These are phyloP conservation scores for Trichodelitschia bisporula DNA, from an alignment of 495 filamentous ascomycete species.

Conservation along the genomic window DNA sequence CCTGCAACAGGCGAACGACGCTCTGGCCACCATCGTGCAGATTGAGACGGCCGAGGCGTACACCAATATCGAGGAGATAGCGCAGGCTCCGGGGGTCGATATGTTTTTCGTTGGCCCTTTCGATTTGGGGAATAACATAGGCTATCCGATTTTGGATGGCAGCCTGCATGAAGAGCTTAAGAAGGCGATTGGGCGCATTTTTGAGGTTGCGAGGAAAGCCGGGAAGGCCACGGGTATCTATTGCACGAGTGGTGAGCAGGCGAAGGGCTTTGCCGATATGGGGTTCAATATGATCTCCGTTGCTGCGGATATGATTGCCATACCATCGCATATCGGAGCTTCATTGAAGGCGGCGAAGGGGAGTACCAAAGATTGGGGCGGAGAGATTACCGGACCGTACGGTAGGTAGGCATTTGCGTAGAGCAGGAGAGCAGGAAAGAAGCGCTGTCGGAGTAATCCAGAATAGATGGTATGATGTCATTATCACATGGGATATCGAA, in stretches of 20 bases:
- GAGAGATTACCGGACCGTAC: no score
- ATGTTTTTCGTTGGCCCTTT: slow-evolving; percentile 61
- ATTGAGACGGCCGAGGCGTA: slow-evolving; percentile 61
- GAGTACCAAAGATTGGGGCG: background rate
- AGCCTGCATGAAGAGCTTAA: slow-evolving; percentile 39
- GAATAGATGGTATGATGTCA: no score
- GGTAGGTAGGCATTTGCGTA: no score
- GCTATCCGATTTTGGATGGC: slow-evolving; percentile 36
- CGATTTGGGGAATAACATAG: slow-evolving; percentile 54
- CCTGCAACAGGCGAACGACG: slow-evolving; percentile 46
- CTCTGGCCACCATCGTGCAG: slow-evolving; percentile 49
- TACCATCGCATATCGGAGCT: slow-evolving; percentile 4
- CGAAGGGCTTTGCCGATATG: slow-evolving; percentile 32
- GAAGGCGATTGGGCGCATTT: slow-evolving; percentile 37
- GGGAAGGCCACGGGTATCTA: slow-evolving; percentile 65
- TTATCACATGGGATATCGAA: no score
- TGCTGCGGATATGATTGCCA: slow-evolving; percentile 9
- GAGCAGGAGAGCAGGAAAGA: no score
- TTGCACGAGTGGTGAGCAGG: slow-evolving; percentile 40
- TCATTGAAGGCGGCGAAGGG: slow-evolving; percentile 8
- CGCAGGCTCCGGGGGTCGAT: slow-evolving; percentile 42
- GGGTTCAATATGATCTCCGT: slow-evolving; percentile 45
- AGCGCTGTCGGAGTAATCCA: no score
- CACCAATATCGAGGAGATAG: slow-evolving; percentile 44
- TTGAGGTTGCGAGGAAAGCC: slow-evolving; percentile 32